A percentile compares a stretch with the other conserved stretches of the same genome.
phyloP scores from a whole-genome alignment of 2,329 filamentous ascomycete genomes.

The Diaporthe destruens region DNA sequence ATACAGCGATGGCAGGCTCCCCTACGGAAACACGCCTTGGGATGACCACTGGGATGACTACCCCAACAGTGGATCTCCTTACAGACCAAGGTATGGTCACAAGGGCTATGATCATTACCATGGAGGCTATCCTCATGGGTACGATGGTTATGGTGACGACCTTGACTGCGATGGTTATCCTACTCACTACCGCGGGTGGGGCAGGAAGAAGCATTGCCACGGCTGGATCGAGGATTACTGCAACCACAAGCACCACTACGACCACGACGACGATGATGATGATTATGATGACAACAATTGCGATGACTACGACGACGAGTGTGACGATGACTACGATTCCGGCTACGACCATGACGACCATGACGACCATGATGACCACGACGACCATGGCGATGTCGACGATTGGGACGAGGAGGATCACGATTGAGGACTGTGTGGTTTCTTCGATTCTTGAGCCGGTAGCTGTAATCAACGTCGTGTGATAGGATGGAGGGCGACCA shows the following conservation, averaged over 20 bases:
- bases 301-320: neutral
- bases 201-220: constrained; percentile 10
- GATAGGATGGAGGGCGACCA: neutral
- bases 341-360: neutral
- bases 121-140: neutral
- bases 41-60: constrained; percentile 25
- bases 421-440: neutral
- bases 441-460: neutral
- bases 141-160: neutral
- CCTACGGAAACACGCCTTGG: constrained; percentile 3
- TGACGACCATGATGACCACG: neutral
- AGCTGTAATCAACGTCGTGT: neutral
- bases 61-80: constrained; percentile 1
- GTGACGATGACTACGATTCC: neutral
- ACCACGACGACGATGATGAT: neutral
- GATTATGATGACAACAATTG: neutral
- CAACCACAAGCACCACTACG: neutral
- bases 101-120: neutral
- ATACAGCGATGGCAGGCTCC: neutral
- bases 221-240: constrained; percentile 1
- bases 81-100: neutral
- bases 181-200: constrained; percentile 13
- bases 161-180: neutral
- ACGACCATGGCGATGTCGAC: neutral
- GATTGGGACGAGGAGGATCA: constrained; percentile 16